Base-by-base conservation (phyloP, 441 rosid genomes). In the Pelargonium fulgidum region DNA sequence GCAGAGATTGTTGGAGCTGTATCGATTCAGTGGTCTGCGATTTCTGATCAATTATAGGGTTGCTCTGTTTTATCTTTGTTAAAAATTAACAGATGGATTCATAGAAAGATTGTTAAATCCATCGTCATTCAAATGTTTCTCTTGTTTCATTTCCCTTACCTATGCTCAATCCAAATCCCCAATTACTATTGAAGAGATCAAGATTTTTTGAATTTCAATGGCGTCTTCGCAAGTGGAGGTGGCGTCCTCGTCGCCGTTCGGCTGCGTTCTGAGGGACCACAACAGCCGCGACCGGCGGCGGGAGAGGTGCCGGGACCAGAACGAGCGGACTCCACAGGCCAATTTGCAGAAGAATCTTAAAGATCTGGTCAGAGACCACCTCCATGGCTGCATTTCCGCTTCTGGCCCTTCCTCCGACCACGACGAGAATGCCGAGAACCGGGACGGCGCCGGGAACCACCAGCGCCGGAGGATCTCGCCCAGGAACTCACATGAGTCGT, bases 161-260 rank as follows among this genome's bases (percentile, higher is more conserved):
- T 33, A 33, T 33, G 39, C 39, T 33, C 39, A 4, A 33, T 33
- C 39, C 48, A 44, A 9, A 44, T 11, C 12, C 48, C 13, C 48
- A 10, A 44, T 26, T 26, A 26, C 3, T 26, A 26, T 26, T 26
- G 33, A 26, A 26, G 39, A 33, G 39, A 33, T 33, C 5, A 33
- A 33, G 0, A 33, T 33, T 0, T 33, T 3, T 33, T 33, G 2
- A 5, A 8, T 8, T 44, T 44, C 7, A 67, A 88, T 93, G 98
- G 95, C 91, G 11, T 89, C 88, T 52, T 90, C 89, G 3, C 87
- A 89, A 42, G 86, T 91, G 0, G 91, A 89, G 81, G 75, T 88
- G 10, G 87, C 77, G 22, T 72, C 95, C 1, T 85, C 92, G 19
- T 64, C 87, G 16, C 83, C 86, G 16, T 83, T 91, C 71, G 84